Base-by-base conservation (phyloP, 2,329 filamentous ascomycete genomes). In the Pyrenophora tritici-repentis region DNA sequence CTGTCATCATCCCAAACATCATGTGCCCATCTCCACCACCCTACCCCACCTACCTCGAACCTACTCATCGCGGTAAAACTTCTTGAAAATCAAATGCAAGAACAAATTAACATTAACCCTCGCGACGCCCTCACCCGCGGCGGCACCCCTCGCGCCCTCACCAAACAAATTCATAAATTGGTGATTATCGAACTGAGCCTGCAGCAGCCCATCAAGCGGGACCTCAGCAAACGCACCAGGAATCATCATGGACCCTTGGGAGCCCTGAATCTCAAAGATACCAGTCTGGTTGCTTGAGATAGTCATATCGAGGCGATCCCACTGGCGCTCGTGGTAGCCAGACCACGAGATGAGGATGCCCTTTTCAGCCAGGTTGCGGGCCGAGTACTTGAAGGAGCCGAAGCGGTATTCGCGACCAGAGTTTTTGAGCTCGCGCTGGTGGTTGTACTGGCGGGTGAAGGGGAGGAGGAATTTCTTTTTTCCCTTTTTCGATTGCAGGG, bases 361-460 rank as follows among this genome's bases (percentile, higher is more conserved):
- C 77, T 96, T 97, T 70, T 97, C 93, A 2, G 87, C 87, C 6
- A 99, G 84, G 42, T 89, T 87, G 43, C 91, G 88, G 3, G 91
- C 92, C 47, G 89, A 93, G 79, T 99, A 99, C 78, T 97, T 97
- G 85, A 89, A 99, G 32, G 90, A 95, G 57, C 95, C 94, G 71
- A 99, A 99, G 73, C 96, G 96, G 74, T 96, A 95, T 45, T 96
- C 90, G 42, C 93, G 90, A 22, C 94, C 94, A 6, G 89, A 88
- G 51, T 91, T 88, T 70, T 97, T 91, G 26, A 99, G 86, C 76
- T 99, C 94, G 60, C 91, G 88, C 78, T 97, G 91, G 76, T 99
- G 94, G 75, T 97, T 96, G 84, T 96, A 99, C 75, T 99, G 94
- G 70, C 96, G 96, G 18, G 93, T 97, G 73, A 99, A 99, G 12